Evolutionary conservation across 192 early-diverging fungal genomes (phyloP).

Genomic region (Backusella australiensis): DNA sequence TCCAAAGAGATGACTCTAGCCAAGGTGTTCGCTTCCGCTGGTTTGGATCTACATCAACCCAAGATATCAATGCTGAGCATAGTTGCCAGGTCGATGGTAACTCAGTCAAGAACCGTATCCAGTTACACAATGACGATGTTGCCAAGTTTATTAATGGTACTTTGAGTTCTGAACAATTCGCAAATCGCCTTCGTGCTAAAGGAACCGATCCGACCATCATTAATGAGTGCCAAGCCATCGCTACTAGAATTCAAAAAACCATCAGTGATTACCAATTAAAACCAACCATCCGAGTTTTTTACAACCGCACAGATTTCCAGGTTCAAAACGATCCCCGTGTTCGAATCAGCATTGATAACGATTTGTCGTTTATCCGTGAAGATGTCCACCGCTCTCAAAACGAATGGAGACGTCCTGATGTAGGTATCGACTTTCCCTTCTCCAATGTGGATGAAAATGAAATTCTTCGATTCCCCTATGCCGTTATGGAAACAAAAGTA

Average conservation of each 20-base stretch:
- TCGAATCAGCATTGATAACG: constrained; percentile 86
- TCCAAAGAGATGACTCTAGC: constrained; percentile 33
- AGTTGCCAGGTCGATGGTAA: constrained; percentile 29
- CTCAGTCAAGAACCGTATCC: constrained; percentile 32
- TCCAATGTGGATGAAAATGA: constrained; percentile 19
- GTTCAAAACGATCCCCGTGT: constrained; percentile 43
- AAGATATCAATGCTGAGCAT: constrained; percentile 27
- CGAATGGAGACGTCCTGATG: constrained; percentile 38
- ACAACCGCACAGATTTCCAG: constrained; percentile 38
- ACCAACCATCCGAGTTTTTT: constrained; percentile 29
- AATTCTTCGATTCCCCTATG: constrained; percentile 36
- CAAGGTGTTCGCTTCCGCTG: constrained; percentile 36
- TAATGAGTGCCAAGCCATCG: constrained; percentile 45
- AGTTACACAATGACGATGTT: constrained; percentile 20
- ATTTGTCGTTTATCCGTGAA: constrained; percentile 93
- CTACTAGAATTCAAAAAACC: constrained; percentile 21
- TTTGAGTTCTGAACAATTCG: constrained; percentile 48
- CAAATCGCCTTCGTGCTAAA: constrained; percentile 60
- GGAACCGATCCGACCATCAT: constrained; percentile 61
- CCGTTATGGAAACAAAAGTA: constrained; percentile 36
- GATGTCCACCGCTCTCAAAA: constrained; percentile 72
- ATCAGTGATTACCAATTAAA: constrained; percentile 25
- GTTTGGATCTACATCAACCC: constrained; percentile 27
- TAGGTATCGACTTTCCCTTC: constrained; percentile 44
- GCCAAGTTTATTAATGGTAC: constrained; percentile 15